These are phyloP conservation scores for Endocarpon pusillum DNA, from an alignment of 495 filamentous ascomycete species.

Conservation along the genomic window DNA sequence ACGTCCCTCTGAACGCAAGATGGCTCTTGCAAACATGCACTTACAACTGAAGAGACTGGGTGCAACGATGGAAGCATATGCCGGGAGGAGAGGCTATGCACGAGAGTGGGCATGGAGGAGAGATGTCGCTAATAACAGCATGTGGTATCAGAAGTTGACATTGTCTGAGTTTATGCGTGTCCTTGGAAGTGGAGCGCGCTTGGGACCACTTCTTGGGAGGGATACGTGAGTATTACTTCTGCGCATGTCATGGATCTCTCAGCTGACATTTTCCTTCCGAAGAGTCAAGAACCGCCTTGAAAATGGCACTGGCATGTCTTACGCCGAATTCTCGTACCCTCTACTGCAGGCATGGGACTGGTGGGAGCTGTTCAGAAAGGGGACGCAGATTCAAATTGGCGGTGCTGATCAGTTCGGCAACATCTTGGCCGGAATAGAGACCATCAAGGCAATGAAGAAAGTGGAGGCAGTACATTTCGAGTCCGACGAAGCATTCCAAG, in stretches of 20 bases:
- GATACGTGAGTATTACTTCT: slow-evolving; percentile 53
- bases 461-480: slow-evolving; percentile 22
- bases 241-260: neutral
- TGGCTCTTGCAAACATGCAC: slow-evolving; percentile 61
- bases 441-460: slow-evolving; percentile 52
- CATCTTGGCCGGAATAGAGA: slow-evolving; percentile 78
- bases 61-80: slow-evolving; percentile 46
- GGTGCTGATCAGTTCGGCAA: slow-evolving; percentile 95
- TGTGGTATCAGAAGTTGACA: slow-evolving; percentile 55
- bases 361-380: slow-evolving; percentile 58
- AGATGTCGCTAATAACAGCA: slow-evolving; percentile 57
- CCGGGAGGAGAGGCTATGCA: slow-evolving; percentile 39
- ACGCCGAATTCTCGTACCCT: slow-evolving; percentile 86
- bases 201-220: slow-evolving; percentile 74
- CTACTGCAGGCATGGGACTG: slow-evolving; percentile 95
- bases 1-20: slow-evolving; percentile 34
- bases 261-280: neutral
- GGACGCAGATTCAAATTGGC: slow-evolving; percentile 70
- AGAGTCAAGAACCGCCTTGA: slow-evolving; percentile 72
- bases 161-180: slow-evolving; percentile 56
- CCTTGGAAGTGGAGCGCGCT: slow-evolving; percentile 50
- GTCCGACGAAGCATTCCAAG: slow-evolving; percentile 9
- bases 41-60: slow-evolving; percentile 69
- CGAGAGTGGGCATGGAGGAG: slow-evolving; percentile 44
- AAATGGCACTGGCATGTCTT: slow-evolving; percentile 77